phyloP scores from a whole-genome alignment of 2,329 filamentous ascomycete genomes.

The Graphiopsis chlorocephala region DNA sequence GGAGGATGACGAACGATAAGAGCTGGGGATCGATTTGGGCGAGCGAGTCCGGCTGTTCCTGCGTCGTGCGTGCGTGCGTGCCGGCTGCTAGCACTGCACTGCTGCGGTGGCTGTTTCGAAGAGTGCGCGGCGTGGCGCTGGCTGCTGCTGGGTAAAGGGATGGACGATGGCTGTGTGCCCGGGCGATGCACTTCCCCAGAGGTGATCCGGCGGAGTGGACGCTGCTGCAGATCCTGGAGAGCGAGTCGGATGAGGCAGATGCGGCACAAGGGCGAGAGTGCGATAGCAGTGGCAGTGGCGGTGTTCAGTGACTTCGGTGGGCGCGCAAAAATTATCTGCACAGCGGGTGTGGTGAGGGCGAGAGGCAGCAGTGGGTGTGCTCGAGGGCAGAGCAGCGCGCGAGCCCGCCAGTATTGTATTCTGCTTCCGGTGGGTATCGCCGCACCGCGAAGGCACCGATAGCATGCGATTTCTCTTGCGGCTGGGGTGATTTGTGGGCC shows the following conservation, averaged over 20 bases:
- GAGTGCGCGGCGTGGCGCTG: not conserved
- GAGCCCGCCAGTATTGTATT: not conserved
- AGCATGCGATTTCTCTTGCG: conserved; percentile 8
- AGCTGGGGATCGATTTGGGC: conserved; percentile 1
- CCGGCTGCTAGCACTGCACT: not conserved
- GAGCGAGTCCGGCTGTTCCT: conserved; percentile 8
- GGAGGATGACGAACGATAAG: conserved; percentile 13
- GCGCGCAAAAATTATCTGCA: not conserved
- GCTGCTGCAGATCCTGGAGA: conserved; percentile 13
- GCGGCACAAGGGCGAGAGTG: not conserved
- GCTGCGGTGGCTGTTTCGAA: not conserved
- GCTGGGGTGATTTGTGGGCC: conserved; percentile 3
- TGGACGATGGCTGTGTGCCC: not conserved
- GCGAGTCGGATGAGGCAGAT: not conserved
- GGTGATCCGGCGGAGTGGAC: conserved; percentile 1
- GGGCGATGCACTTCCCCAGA: conserved; percentile 10
- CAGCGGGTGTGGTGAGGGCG: not conserved
- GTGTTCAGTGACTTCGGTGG: not conserved
- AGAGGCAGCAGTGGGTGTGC: not conserved
- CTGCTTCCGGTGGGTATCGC: conserved; percentile 8
- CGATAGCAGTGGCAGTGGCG: not conserved
- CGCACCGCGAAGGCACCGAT: conserved; percentile 14
- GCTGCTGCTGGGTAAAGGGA: conserved; percentile 3
- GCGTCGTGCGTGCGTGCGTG: conserved; percentile 9
- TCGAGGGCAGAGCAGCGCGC: conserved; percentile 3